Conservation (phyloP, 2,329 filamentous ascomycete species). For the Penicillium sp. region DNA sequence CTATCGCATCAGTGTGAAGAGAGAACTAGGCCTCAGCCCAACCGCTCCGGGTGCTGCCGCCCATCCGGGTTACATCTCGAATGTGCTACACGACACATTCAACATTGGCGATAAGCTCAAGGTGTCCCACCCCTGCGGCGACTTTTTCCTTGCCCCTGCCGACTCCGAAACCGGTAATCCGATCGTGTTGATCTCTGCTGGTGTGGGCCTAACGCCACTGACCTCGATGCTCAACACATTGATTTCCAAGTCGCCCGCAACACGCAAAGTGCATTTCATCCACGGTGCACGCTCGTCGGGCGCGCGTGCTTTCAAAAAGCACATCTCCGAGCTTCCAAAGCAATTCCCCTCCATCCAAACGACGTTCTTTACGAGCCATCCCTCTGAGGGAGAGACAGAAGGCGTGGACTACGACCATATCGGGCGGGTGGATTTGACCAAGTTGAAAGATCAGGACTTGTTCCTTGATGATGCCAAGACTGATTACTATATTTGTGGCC, state of each 20-base stretch:
- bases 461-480: constrained; percentile 54
- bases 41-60: constrained; percentile 46
- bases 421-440: constrained; percentile 58
- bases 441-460: constrained; percentile 56
- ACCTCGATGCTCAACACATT: constrained; percentile 60
- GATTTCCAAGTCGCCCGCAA: constrained; percentile 37
- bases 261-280: constrained; percentile 57
- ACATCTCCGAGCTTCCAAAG: constrained; percentile 47
- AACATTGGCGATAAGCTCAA: constrained; percentile 61
- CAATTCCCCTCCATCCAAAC: constrained; percentile 49
- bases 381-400: constrained; percentile 46
- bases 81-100: constrained; percentile 63
- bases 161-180: constrained; percentile 42
- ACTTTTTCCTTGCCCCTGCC: constrained; percentile 52
- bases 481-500: constrained; percentile 71
- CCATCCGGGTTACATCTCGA: constrained; percentile 66
- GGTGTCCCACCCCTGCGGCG: constrained; percentile 64
- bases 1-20: constrained; percentile 71
- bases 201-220: constrained; percentile 60
- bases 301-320: constrained; percentile 52
- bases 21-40: constrained; percentile 55
- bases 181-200: constrained; percentile 61
- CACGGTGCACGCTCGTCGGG: constrained; percentile 55
- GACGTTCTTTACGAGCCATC: constrained; percentile 58
- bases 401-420: constrained; percentile 60